phyloP scores from a whole-genome alignment of 768 basidiomycete species.

The Myochromella boudieri region DNA sequence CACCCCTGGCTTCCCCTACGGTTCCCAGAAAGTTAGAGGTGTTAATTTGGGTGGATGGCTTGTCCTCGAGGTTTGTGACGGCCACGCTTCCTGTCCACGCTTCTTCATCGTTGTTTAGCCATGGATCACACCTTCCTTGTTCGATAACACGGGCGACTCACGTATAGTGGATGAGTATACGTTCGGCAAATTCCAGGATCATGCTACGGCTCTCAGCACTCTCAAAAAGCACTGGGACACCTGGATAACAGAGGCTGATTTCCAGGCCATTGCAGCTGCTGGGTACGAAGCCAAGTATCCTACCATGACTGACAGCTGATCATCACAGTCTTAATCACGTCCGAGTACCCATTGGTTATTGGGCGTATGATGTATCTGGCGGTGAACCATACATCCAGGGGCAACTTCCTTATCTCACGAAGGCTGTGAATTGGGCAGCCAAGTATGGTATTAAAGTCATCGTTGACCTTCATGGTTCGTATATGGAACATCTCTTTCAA shows the following conservation, averaged over 20 bases:
- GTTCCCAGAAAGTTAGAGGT: constrained; percentile 71
- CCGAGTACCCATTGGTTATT: constrained; percentile 85
- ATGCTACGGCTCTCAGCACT: constrained; percentile 42
- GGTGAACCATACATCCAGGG: constrained; percentile 82
- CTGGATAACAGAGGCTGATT: constrained; percentile 84
- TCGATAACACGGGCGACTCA: constrained; percentile 61
- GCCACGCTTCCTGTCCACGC: not conserved
- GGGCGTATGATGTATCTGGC: constrained; percentile 79
- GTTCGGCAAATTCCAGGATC: constrained; percentile 63
- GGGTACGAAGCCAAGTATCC: constrained; percentile 43
- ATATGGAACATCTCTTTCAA: not conserved
- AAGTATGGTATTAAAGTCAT: constrained; percentile 76
- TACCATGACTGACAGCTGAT: constrained; percentile 2
- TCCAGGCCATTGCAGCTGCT: constrained; percentile 69
- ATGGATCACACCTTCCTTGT: constrained; percentile 78
- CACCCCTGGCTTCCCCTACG: constrained; percentile 68
- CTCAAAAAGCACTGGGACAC: constrained; percentile 75
- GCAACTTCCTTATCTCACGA: constrained; percentile 66
- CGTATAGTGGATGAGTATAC: constrained; percentile 78
- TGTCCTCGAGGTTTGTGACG: constrained; percentile 40
- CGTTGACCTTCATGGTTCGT: constrained; percentile 67
- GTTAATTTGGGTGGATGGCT: constrained; percentile 76
- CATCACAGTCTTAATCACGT: constrained; percentile 73
- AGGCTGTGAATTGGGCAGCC: constrained; percentile 71
- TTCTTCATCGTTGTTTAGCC: constrained; percentile 40